Percentiles rank a stretch among this genome's conserved stretches.
phyloP scores from a whole-genome alignment of 2,329 filamentous ascomycete genomes.

The Claviceps sp. region DNA sequence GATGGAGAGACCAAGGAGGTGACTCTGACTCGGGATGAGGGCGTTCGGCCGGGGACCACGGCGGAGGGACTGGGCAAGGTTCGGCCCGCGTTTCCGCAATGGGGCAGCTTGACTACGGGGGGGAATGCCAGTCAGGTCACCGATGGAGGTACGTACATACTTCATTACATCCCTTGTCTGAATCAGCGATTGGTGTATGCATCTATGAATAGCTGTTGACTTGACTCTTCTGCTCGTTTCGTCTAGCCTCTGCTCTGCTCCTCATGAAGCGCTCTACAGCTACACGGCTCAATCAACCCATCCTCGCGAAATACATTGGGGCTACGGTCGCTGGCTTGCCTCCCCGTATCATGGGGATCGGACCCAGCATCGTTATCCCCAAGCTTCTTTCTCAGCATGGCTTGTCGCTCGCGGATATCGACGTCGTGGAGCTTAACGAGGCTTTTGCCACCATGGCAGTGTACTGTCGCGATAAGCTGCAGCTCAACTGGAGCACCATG shows the following conservation, averaged over 20 bases:
- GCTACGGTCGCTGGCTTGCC: slow-evolving; percentile 82
- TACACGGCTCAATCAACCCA: slow-evolving; percentile 73
- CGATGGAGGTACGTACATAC: slow-evolving; percentile 53
- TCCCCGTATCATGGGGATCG: slow-evolving; percentile 94
- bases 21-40: slow-evolving; percentile 75
- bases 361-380: slow-evolving; percentile 57
- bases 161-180: background rate
- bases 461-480: slow-evolving; percentile 68
- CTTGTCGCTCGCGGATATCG: slow-evolving; percentile 67
- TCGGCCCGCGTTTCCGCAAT: slow-evolving; percentile 78
- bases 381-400: slow-evolving; percentile 78
- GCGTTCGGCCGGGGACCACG: slow-evolving; percentile 81
- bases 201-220: no score
- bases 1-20: slow-evolving; percentile 69
- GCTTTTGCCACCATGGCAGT: slow-evolving; percentile 97
- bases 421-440: slow-evolving; percentile 92
- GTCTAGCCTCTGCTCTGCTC: slow-evolving; percentile 63
- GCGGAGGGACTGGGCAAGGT: slow-evolving; percentile 73
- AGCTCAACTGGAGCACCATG: slow-evolving; percentile 62
- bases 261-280: slow-evolving; percentile 92
- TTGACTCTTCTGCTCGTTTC: no score
- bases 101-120: slow-evolving; percentile 73
- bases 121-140: slow-evolving; percentile 94
- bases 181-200: no score
- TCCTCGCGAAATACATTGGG: slow-evolving; percentile 88